A percentile compares a stretch with the other conserved stretches of the same genome.
These are phyloP conservation scores for Cercospora sojina DNA, from an alignment of 2,329 filamentous ascomycete genomes.

Conservation along the genomic window DNA sequence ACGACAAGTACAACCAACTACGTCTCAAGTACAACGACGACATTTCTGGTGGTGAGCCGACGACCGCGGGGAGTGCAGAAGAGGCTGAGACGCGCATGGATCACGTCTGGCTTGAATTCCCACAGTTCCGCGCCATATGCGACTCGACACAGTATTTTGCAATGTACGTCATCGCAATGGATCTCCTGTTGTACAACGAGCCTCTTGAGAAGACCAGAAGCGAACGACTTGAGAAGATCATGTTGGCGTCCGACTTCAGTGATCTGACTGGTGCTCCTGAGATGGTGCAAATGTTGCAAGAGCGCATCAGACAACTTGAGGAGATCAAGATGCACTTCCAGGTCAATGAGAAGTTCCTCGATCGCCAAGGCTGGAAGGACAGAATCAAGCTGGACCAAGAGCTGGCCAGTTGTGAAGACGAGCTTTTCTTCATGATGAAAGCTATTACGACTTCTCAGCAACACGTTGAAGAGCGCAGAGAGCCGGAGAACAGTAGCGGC, in stretches of 20 bases:
- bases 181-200: conserved; percentile 93
- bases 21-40: conserved; percentile 97
- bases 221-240: conserved; percentile 95
- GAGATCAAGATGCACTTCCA: conserved; percentile 98
- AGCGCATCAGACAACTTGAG: conserved; percentile 87
- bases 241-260: conserved; percentile 97
- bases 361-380: conserved; percentile 88
- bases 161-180: conserved; percentile 95
- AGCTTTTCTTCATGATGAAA: conserved; percentile 99
- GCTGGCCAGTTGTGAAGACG: conserved; percentile 84
- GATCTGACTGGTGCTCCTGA: conserved; percentile 90
- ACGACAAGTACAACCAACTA: conserved; percentile 97
- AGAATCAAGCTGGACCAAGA: conserved; percentile 85
- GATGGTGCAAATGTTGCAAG: conserved; percentile 87
- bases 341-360: conserved; percentile 81
- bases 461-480: conserved; percentile 69
- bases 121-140: conserved; percentile 88
- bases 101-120: conserved; percentile 95
- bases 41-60: conserved; percentile 62
- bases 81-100: conserved; percentile 73
- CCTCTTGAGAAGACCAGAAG: conserved; percentile 95
- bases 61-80: conserved; percentile 43
- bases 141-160: conserved; percentile 97
- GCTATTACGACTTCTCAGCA: conserved; percentile 95
- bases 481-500: conserved; percentile 67